phyloP scores from a whole-genome alignment of 176 grass and related monocot genomes.

The sorghum (Sorghum bicolor) region DNA sequence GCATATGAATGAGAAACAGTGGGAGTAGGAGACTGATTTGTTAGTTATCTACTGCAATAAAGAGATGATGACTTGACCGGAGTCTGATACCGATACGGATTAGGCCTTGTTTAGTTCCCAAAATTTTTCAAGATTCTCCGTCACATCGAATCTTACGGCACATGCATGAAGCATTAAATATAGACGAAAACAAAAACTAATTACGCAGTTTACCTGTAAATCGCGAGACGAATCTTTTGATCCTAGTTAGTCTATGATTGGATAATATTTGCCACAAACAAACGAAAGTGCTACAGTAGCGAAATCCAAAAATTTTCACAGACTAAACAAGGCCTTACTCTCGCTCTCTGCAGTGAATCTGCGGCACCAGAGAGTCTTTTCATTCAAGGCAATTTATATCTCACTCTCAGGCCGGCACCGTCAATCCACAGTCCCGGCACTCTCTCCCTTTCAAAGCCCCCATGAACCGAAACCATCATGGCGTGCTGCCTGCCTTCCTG shows the following conservation, averaged over 20 bases:
- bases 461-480: conserved; percentile 17
- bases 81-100: neutral
- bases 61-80: neutral
- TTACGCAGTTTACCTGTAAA: too few species aligned
- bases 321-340: too few species aligned
- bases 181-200: too few species aligned
- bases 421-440: neutral
- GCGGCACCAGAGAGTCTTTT: neutral
- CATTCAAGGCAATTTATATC: neutral
- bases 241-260: too few species aligned
- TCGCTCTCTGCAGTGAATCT: conserved; percentile 10
- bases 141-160: too few species aligned
- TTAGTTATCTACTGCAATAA: conserved; percentile 12
- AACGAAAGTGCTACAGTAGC: too few species aligned
- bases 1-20: neutral
- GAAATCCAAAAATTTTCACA: too few species aligned
- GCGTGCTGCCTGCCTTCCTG: neutral
- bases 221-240: too few species aligned
- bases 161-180: too few species aligned
- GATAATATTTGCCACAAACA: too few species aligned
- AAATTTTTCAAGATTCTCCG: too few species aligned
- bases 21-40: neutral
- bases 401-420: neutral
- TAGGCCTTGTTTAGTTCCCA: too few species aligned
- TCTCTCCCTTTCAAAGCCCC: conserved; percentile 21